Base-by-base conservation (phyloP, 2,329 filamentous ascomycete species). In the Delphinella strobiligena region DNA sequence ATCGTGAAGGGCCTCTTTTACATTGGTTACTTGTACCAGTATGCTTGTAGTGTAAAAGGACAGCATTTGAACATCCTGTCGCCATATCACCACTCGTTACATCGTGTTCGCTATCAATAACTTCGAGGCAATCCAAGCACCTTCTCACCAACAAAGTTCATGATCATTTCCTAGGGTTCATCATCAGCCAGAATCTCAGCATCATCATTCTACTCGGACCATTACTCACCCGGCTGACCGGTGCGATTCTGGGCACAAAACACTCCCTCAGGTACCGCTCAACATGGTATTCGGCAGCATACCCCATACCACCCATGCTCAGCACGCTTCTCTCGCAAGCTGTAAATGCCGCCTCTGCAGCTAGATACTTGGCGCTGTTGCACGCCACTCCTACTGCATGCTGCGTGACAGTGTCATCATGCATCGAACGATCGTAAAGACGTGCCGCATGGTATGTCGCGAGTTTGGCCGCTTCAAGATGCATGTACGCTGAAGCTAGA, bases 141-240 rank as follows among this genome's bases (percentile, higher is more conserved):
- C 60, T 74, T 82, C 54, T 84, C 80, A 2, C 71, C 68, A 10
- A 85, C 71, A 54, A 77, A 84, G 48, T 84, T 85, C 64, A 82
- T 62, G 38, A 85, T 82, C 81, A 85, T 85, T 12, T 27, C 22
- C 22, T 27, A 7, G n/a, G n/a, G n/a, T n/a, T n/a, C n/a, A n/a
- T n/a, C n/a, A n/a, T n/a, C 61, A 85, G 81, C 46, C 76, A n/a
- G n/a, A n/a, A n/a, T 33, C 31, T 46, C 31, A 38, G 35, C 22
- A 30, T 38, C n/a, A 36, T 41, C 30, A 36, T 24, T 30, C 36
- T n/a, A 30, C n/a, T n/a, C n/a, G n/a, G n/a, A n/a, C n/a, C n/a
- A 32, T 29, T 19, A 15, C 31, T 55, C 45, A 63, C 71, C 40
- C 70, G 55, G 47, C 70, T 74, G 4, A 78, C 70, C 1, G 74